Base-by-base conservation (phyloP, 495 filamentous ascomycete species). In the Aspergillus mulundensis region DNA sequence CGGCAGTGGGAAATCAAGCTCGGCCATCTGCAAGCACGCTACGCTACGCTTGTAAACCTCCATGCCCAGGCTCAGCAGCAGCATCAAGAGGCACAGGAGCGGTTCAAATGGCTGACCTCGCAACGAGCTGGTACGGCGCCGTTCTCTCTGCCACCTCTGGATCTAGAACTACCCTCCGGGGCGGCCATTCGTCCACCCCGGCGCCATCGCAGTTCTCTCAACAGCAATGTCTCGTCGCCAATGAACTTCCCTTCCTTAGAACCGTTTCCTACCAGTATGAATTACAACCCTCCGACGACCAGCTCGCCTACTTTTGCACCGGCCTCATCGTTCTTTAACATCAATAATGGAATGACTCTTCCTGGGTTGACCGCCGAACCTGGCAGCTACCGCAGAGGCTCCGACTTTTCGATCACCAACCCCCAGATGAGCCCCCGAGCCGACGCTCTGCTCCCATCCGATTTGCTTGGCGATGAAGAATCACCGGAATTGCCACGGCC, bases 351-450 rank as follows among this genome's bases (percentile, higher is more conserved):
- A 28, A 81, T 78, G 70, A 66, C 76, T 18, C 62, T 80, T 21
- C 63, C 69, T 10, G 63, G 64, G 47, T 61, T 72, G 16, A 50
- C 69, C n/a, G 74, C 76, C 40, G 72, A 70, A 19, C 64, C 67
- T 5, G 75, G 75, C 38, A 62, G 69, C 14, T 60, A 69, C 52
- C 76, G 71, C 28, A 66, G 68, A 28, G 76, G 81, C 28, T 64
- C 64, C 7, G 80, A 81, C 40, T 46, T 67, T 15, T 71, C 84
- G 40, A 80, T 78, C 50, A 83, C 71, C 36, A 81, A 84, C 39
- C 86, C 84, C 18, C 87, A 89, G 28, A 87, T 94, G 69, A 93
- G 89, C 60, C 90, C 90, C 23, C 87, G 88, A 12, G 90, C 90
- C 8, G 82, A 88, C 47, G 78, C 86, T 20, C 75, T 94, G 23